These are phyloP conservation scores for Ustilago hordei DNA, from an alignment of 1,284 basidiomycete genomes.

Conservation along the genomic window DNA sequence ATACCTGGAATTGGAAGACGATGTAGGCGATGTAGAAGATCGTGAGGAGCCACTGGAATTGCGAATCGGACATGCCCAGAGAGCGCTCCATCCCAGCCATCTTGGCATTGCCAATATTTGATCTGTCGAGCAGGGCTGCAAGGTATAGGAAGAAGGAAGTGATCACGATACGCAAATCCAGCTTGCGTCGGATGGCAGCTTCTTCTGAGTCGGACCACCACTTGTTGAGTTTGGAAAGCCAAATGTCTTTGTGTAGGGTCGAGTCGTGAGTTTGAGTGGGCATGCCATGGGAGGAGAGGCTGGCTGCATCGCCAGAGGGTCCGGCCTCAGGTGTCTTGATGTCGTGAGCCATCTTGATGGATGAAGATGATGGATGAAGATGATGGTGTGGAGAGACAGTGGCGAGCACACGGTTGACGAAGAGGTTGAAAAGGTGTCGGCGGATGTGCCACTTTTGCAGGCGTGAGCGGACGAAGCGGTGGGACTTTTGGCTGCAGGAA, in stretches of 20 bases:
- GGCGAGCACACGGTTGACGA: neutral
- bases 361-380: no score
- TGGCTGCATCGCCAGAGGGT: neutral
- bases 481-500: no score
- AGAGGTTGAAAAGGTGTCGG: neutral
- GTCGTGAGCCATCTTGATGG: conserved; percentile 10
- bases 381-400: neutral
- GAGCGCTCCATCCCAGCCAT: conserved; percentile 54
- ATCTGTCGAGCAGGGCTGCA: conserved; percentile 45
- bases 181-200: conserved; percentile 38
- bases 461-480: no score
- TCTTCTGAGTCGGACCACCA: conserved; percentile 63
- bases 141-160: conserved; percentile 43
- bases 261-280: neutral
- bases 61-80: conserved; percentile 45
- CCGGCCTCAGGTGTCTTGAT: conserved; percentile 2
- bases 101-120: conserved; percentile 61
- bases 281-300: neutral
- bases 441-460: no score
- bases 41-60: conserved; percentile 65
- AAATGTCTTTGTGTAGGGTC: conserved; percentile 11
- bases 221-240: conserved; percentile 27
- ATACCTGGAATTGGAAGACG: conserved; percentile 56
- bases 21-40: conserved; percentile 63
- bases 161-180: conserved; percentile 49